Conservation (phyloP, 257 asterid species). For the Salvia rosmarinus region DNA sequence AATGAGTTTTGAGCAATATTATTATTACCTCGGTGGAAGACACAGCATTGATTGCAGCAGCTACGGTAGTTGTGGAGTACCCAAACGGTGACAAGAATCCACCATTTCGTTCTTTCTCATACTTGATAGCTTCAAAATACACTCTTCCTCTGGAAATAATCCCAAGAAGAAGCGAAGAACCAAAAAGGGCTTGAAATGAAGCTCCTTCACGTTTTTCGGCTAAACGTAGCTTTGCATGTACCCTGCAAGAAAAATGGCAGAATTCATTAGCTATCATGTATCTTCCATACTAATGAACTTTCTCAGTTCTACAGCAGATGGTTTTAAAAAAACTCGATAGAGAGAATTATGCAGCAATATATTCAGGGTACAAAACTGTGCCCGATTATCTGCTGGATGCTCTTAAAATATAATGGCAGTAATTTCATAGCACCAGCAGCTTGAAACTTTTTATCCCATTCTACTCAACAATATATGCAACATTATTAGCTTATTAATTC, state of each 20-base stretch:
- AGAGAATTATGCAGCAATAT: slow-evolving; percentile 9
- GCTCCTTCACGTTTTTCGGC: slow-evolving; percentile 88
- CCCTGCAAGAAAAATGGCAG: slow-evolving; percentile 48
- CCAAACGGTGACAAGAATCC: slow-evolving; percentile 93
- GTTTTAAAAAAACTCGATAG: background rate
- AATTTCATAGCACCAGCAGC: slow-evolving; percentile 14
- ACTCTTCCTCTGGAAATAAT: slow-evolving; percentile 82
- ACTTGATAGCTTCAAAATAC: slow-evolving; percentile 72
- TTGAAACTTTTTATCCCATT: slow-evolving; percentile 6
- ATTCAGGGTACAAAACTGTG: background rate
- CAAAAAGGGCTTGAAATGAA: slow-evolving; percentile 80
- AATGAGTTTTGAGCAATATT: slow-evolving; percentile 32
- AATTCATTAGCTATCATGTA: slow-evolving; percentile 27
- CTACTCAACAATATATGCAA: background rate
- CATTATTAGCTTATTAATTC: slow-evolving; percentile 3
- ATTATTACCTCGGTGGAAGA: slow-evolving; percentile 93
- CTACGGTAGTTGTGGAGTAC: slow-evolving; percentile 62
- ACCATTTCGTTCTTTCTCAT: slow-evolving; percentile 85
- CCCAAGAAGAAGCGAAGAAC: slow-evolving; percentile 78
- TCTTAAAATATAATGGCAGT: background rate
- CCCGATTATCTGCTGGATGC: background rate
- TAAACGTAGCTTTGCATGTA: slow-evolving; percentile 70
- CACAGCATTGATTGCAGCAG: slow-evolving; percentile 71
- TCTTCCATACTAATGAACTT: background rate
- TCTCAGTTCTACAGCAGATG: background rate